Base-by-base conservation (phyloP, 208 protist species). In the Acanthamoeba lenticulata region DNA sequence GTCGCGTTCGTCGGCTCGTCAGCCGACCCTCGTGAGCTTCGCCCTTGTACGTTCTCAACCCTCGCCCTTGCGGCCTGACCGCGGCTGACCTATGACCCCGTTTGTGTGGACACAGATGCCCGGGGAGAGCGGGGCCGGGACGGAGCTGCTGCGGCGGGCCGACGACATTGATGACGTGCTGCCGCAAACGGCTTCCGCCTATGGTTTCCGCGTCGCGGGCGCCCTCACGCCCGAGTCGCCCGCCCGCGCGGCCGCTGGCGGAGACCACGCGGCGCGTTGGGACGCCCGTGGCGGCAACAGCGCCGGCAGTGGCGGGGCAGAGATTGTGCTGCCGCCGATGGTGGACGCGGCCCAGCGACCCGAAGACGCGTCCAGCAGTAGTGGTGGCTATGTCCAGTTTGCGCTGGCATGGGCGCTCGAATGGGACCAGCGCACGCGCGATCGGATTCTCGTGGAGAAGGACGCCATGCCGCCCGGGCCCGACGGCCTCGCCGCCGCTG, bases 121-220 rank as follows among this genome's bases (percentile, higher is more conserved):
- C 52, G 52, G n/a, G n/a, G n/a, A 57, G 2, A 57, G 52, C 52
- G 52, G 17, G 52, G 52, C 52, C 9, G 15, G 9, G 52, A 19
- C 15, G 15, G 62, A 72, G 27, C 27, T 72, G 34, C 27, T 72
- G 62, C 74, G 74, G 29, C 17, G 74, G 32, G 44, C 74, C 11
- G 74, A 85, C 21, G 74, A 85, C 44, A 57, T 85, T 21, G 74
- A 85, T 36, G 74, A 85, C 74, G 29, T 85, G 7, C 74, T 85
- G 17, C 74, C 74, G 19, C 42, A 85, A 27, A 32, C 42, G 38
- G 74, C 42, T 19, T 13, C 44, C 32, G 1, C 13, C 9, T 85
- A 85, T n/a, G 74, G 74, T 13, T 55, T 85, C 44, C 74, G 44
- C 42, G 32, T 85, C 34, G 36, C 62, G 17, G 62, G 62, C 62